phyloP scores from a whole-genome alignment of 2,329 filamentous ascomycete genomes.

The Daldinia sp. region DNA sequence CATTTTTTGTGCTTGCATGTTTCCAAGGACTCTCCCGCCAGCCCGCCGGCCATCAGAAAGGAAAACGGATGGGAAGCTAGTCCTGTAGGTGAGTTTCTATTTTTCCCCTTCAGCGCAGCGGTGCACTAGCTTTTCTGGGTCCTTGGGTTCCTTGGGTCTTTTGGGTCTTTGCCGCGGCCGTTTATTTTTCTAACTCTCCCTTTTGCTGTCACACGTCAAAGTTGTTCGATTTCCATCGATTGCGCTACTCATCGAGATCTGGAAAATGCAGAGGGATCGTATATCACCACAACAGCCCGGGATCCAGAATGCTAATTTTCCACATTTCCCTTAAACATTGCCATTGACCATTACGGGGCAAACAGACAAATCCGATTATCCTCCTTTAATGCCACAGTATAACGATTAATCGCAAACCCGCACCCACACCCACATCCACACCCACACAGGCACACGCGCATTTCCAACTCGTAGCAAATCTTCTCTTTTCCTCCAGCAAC shows the following conservation, averaged over 20 bases:
- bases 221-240: slow-evolving; percentile 41
- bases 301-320: slow-evolving; percentile 50
- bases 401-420: slow-evolving; percentile 32
- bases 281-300: slow-evolving; percentile 45
- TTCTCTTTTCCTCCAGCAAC: slow-evolving; percentile 2
- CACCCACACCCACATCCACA: slow-evolving; percentile 12
- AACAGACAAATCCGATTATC: slow-evolving; percentile 46
- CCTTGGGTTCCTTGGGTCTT: slow-evolving; percentile 17
- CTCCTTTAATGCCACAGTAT: slow-evolving; percentile 43
- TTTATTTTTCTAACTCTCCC: slow-evolving; percentile 32
- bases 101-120: slow-evolving; percentile 30
- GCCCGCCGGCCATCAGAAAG: slow-evolving; percentile 9
- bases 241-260: slow-evolving; percentile 51
- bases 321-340: slow-evolving; percentile 52
- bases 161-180: slow-evolving; percentile 38
- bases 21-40: slow-evolving; percentile 37
- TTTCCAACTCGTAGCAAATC: slow-evolving; percentile 14
- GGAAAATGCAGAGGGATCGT: slow-evolving; percentile 50
- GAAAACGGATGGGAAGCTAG: slow-evolving; percentile 29
- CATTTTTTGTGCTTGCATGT: slow-evolving; percentile 37
- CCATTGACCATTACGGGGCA: slow-evolving; percentile 49
- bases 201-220: slow-evolving; percentile 42
- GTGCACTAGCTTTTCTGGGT: slow-evolving; percentile 41
- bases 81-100: slow-evolving; percentile 41
- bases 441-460: slow-evolving; percentile 23